A percentile compares a stretch with the other conserved stretches of the same genome.
phyloP scores from a whole-genome alignment of 108 stramenopile species.

The Asterionellopsis glacialis region DNA sequence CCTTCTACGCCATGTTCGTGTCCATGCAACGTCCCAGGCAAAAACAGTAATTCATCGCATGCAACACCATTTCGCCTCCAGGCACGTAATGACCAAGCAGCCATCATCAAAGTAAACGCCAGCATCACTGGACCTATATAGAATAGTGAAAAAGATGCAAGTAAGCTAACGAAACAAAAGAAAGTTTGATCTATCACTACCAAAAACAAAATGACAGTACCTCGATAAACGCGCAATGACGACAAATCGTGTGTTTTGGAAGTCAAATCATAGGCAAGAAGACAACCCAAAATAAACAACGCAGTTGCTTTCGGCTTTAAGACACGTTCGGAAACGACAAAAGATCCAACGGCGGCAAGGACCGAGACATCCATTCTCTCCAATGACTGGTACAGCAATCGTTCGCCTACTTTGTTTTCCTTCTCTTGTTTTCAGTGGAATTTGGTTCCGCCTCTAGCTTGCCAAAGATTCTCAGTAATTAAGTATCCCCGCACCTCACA shows the following conservation, averaged over 20 bases:
- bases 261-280: conserved; percentile 46
- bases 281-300: conserved; percentile 38
- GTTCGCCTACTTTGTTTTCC: no score
- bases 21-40: conserved; percentile 74
- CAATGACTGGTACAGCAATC: no score
- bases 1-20: neutral
- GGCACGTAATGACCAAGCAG: conserved; percentile 69
- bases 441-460: no score
- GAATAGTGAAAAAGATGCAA: conserved; percentile 2
- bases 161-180: neutral
- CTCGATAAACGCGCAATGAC: conserved; percentile 50
- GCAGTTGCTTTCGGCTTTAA: conserved; percentile 60
- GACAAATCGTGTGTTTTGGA: conserved; percentile 50
- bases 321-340: conserved; percentile 59
- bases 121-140: conserved; percentile 72
- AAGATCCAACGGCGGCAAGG: conserved; percentile 50
- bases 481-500: no score
- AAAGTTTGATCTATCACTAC: neutral
- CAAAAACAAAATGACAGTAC: no score
- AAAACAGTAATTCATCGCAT: conserved; percentile 81
- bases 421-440: no score
- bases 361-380: conserved; percentile 65
- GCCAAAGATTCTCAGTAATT: no score
- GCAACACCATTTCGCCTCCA: conserved; percentile 87
- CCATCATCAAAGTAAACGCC: conserved; percentile 77